A percentile compares a stretch with the other conserved stretches of the same genome.
phyloP scores from a whole-genome alignment of 1,284 basidiomycete genomes.

The Pseudozyma flocculosa region DNA sequence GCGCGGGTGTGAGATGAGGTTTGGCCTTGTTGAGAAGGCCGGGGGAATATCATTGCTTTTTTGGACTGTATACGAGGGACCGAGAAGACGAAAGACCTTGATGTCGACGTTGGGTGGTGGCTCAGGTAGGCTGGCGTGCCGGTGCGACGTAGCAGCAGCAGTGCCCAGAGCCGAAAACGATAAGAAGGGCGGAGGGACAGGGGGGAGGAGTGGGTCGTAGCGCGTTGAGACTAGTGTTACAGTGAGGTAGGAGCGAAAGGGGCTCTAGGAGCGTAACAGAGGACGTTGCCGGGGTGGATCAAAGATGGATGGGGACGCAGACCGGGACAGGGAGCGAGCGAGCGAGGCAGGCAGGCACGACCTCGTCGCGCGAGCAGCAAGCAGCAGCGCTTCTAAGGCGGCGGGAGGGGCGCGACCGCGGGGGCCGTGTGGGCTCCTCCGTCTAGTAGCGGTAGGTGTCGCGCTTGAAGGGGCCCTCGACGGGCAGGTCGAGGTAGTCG shows the following conservation, averaged over 20 bases:
- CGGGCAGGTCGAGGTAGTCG: slow-evolving; percentile 86
- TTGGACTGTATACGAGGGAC: no score
- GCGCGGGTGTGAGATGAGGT: background rate
- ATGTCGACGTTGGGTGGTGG: no score
- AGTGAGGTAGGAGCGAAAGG: no score
- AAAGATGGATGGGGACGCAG: no score
- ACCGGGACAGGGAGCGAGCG: no score
- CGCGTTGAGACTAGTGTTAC: slow-evolving; percentile 31
- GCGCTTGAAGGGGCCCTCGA: slow-evolving; percentile 81
- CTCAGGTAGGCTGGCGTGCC: no score
- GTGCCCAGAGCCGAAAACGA: slow-evolving; percentile 2
- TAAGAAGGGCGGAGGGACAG: slow-evolving; percentile 2
- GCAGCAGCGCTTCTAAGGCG: no score
- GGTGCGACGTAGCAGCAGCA: slow-evolving; percentile 2
- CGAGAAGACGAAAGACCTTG: no score
- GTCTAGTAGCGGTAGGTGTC: slow-evolving; percentile 58
- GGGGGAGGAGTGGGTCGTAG: background rate
- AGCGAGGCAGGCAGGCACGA: no score
- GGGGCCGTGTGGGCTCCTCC: no score
- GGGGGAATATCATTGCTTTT: slow-evolving; percentile 25
- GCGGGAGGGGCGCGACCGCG: no score
- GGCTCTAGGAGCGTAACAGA: background rate
- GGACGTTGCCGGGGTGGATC: background rate
- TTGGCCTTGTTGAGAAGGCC: slow-evolving; percentile 54
- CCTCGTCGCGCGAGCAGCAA: no score